Conservation (phyloP, 2,329 filamentous ascomycete genomes). For the Aspergillus pseudoterreus region DNA sequence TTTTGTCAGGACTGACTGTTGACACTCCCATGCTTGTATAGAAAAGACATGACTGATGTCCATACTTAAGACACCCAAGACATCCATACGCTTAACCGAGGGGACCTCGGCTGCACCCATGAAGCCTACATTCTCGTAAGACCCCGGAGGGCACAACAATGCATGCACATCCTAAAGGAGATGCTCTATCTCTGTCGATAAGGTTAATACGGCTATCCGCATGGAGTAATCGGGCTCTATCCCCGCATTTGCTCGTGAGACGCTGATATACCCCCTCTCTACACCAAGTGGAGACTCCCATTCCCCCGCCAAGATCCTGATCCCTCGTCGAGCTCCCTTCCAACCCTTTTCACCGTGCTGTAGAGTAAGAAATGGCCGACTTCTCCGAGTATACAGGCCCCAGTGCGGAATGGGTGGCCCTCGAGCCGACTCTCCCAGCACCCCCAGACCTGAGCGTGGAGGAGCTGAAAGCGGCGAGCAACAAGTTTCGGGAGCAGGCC, state of each 20-base stretch:
- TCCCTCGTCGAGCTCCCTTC: neutral
- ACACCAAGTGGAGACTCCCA: neutral
- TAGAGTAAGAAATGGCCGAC: constrained; percentile 26
- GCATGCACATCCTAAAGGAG: no score
- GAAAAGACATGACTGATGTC: no score
- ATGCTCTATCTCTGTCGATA: no score
- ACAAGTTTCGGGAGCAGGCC: constrained; percentile 31
- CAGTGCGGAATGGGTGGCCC: constrained; percentile 44
- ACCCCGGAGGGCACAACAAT: no score
- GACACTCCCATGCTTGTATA: no score
- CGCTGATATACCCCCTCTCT: neutral
- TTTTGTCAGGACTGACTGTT: no score
- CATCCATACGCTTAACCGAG: no score
- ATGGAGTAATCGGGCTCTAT: neutral
- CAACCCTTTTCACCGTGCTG: neutral
- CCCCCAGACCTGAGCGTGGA: constrained; percentile 19
- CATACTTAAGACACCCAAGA: no score
- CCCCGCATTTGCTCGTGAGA: neutral
- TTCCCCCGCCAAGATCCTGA: neutral
- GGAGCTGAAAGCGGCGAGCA: constrained; percentile 24
- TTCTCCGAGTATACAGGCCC: constrained; percentile 41
- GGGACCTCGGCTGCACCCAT: neutral
- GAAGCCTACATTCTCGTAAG: no score
- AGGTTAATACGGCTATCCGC: neutral
- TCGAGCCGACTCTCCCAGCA: constrained; percentile 32